Percentiles rank a stretch among this genome's conserved stretches.
Conservation (phyloP, 75 land plant genomes). For the Picea sitchensis region DNA sequence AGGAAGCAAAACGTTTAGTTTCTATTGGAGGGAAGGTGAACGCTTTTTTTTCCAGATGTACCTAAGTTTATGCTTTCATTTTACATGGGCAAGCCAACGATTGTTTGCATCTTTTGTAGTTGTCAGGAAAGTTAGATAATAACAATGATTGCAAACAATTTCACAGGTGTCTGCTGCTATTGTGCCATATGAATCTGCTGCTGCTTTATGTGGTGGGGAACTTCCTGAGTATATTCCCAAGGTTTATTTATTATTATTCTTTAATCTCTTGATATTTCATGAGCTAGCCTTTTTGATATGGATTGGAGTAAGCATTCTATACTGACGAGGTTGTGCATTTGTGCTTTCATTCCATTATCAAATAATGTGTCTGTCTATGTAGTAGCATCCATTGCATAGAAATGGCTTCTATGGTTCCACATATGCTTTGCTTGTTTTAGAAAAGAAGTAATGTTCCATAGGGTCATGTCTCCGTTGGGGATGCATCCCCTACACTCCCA, state of each 20-base stretch:
- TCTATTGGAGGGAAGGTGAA: conserved; percentile 56
- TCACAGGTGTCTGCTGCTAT: conserved; percentile 52
- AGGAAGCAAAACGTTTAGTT: conserved; percentile 55
- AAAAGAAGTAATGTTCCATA: no score
- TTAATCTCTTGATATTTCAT: neutral
- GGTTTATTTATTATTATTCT: conserved; percentile 21
- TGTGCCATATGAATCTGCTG: conserved; percentile 54
- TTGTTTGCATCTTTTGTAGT: neutral
- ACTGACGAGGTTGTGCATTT: no score
- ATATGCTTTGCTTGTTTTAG: neutral
- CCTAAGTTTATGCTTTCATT: neutral
- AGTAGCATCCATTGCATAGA: no score
- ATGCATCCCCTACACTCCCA: no score
- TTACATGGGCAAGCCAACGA: neutral
- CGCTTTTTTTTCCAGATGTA: no score
- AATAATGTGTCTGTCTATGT: no score
- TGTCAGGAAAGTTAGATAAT: neutral
- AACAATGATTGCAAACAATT: neutral
- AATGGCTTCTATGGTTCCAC: neutral
- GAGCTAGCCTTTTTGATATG: no score
- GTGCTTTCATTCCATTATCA: no score
- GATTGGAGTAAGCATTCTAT: no score
- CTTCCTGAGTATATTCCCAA: conserved; percentile 69
- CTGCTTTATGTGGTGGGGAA: conserved; percentile 51
- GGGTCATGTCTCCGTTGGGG: no score